Evolutionary conservation across 139 green algal species (phyloP).

Genomic region (Dunaliella sp.): DNA sequence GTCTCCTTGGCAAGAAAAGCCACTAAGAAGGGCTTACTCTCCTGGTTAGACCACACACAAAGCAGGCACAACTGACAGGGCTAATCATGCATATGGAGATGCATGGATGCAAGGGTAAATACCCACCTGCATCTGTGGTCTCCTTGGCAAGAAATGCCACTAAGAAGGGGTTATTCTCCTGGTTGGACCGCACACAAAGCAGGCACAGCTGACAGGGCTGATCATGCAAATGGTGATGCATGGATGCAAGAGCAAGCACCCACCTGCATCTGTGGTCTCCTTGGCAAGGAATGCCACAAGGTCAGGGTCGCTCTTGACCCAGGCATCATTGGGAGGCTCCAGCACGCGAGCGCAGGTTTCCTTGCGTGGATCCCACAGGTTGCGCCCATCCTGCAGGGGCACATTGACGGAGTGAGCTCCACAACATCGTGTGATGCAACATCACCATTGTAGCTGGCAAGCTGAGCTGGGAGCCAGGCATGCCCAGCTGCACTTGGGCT

Average conservation of each 20-base stretch:
- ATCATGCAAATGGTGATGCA: background rate
- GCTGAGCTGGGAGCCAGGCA: too few relatives aligned
- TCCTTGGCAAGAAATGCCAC: background rate
- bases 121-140: background rate
- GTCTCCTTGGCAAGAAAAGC: background rate
- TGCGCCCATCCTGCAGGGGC: background rate
- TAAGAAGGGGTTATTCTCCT: background rate
- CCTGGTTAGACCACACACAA: too few relatives aligned
- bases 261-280: slow-evolving; percentile 56
- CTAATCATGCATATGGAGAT: too few relatives aligned
- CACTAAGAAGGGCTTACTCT: background rate
- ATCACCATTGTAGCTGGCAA: too few relatives aligned
- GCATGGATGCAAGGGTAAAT: too few relatives aligned
- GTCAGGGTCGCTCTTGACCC: slow-evolving; percentile 56
- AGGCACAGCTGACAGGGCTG: background rate
- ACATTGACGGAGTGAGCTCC: too few relatives aligned
- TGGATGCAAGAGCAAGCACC: background rate
- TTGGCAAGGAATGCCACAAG: slow-evolving; percentile 58
- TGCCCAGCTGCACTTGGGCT: too few relatives aligned
- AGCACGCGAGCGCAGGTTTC: slow-evolving; percentile 38
- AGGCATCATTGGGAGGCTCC: slow-evolving; percentile 9
- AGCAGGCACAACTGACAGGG: too few relatives aligned
- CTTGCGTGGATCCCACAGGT: background rate
- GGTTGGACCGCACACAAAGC: too few relatives aligned
- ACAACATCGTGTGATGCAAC: too few relatives aligned